Conservation (phyloP, 129 eudicot species). For the Apium graveolens region DNA sequence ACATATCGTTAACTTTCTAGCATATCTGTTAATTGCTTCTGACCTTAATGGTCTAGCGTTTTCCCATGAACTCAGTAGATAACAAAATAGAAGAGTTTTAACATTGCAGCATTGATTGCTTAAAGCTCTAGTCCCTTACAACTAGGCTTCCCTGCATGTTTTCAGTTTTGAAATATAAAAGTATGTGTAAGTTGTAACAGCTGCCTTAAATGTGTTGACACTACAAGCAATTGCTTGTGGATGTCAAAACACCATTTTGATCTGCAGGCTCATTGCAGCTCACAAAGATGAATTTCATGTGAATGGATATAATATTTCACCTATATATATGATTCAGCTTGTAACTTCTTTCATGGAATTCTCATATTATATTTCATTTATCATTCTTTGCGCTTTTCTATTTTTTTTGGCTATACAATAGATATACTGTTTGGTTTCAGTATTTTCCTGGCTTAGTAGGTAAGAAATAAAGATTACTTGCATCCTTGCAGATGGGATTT, state of each 20-base stretch:
- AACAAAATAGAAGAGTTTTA: background rate
- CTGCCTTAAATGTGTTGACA: background rate
- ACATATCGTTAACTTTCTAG: background rate
- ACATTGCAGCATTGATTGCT: background rate
- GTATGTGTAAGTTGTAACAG: background rate
- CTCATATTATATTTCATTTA: background rate
- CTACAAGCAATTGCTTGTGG: background rate
- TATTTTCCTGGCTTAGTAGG: background rate
- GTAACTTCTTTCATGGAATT: background rate
- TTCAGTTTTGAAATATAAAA: background rate
- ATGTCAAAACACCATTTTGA: background rate
- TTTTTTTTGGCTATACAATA: background rate
- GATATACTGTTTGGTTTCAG: background rate
- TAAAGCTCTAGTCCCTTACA: background rate
- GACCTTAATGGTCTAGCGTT: background rate
- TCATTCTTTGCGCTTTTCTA: background rate
- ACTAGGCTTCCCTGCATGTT: background rate
- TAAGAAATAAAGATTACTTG: background rate
- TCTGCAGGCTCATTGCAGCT: background rate
- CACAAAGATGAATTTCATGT: background rate
- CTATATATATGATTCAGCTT: background rate
- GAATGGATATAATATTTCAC: background rate
- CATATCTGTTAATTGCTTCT: background rate
- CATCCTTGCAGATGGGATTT: conserved; percentile 76
- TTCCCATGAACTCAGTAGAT: background rate